A percentile compares a stretch with the other conserved stretches of the same genome.
Evolutionary conservation across 257 asterid genomes (phyloP).

Genomic region (Coffea eugenioides): DNA sequence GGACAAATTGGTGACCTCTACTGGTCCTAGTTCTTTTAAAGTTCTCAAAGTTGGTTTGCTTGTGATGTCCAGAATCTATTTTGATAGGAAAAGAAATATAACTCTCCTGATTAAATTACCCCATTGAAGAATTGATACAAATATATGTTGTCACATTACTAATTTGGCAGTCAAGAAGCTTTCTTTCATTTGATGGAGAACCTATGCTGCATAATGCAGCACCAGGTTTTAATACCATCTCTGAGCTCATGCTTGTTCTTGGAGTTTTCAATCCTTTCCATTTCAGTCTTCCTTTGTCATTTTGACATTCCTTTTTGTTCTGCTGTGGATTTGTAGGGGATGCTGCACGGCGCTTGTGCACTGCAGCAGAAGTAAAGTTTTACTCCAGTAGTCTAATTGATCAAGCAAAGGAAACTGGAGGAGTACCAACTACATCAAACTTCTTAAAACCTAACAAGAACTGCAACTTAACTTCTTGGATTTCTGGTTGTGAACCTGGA

Average conservation of each 20-base stretch:
- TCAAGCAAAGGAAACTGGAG: conserved; percentile 29
- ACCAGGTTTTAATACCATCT: neutral
- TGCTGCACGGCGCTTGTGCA: conserved; percentile 73
- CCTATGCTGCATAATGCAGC: neutral
- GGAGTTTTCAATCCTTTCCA: neutral
- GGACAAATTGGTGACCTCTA: neutral
- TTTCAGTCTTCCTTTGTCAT: neutral
- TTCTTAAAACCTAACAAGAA: conserved; percentile 71
- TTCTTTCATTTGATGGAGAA: neutral
- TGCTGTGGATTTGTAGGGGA: conserved; percentile 39
- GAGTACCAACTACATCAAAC: conserved; percentile 26
- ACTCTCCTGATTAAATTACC: neutral
- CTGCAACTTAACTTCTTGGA: conserved; percentile 83
- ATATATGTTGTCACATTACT: neutral
- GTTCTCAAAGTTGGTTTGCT: neutral
- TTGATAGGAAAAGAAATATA: neutral
- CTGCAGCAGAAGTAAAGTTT: conserved; percentile 80
- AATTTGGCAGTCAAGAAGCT: neutral
- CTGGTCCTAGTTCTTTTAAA: neutral
- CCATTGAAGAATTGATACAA: neutral
- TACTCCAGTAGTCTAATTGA: conserved; percentile 48
- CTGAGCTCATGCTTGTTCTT: neutral
- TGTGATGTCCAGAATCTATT: neutral
- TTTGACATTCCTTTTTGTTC: neutral
- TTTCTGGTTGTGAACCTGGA: conserved; percentile 94